Conservation (phyloP, 495 filamentous ascomycete genomes). For the Rhizodiscina lignyota region DNA sequence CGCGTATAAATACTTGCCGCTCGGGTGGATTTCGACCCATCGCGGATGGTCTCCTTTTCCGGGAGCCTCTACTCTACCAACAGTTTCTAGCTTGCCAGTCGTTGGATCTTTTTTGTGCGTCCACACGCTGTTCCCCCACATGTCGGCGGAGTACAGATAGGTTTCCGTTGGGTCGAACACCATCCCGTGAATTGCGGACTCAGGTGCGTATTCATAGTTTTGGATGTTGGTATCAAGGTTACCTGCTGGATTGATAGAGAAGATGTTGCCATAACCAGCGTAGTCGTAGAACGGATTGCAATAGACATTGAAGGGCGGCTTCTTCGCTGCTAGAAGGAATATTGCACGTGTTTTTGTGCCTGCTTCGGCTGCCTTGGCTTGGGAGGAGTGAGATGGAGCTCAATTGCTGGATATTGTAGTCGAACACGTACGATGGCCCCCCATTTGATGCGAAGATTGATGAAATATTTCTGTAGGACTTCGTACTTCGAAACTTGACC, state of each 20-base stretch:
- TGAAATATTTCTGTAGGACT: constrained; percentile 66
- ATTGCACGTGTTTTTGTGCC: constrained; percentile 73
- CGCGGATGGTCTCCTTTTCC: constrained; percentile 56
- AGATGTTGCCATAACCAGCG: constrained; percentile 64
- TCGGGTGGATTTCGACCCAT: constrained; percentile 68
- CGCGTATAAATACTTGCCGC: constrained; percentile 61
- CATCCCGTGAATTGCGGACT: constrained; percentile 77
- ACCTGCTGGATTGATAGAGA: constrained; percentile 47
- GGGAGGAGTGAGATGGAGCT: constrained; percentile 5
- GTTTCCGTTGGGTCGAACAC: constrained; percentile 72
- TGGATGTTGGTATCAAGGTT: constrained; percentile 52
- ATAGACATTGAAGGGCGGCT: constrained; percentile 66
- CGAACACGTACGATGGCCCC: constrained; percentile 35
- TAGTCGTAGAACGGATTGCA: constrained; percentile 77
- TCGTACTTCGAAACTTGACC: constrained; percentile 62
- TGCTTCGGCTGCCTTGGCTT: constrained; percentile 47
- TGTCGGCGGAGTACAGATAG: constrained; percentile 74
- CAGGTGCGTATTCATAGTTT: constrained; percentile 56
- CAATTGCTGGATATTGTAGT: not conserved
- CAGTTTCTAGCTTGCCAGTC: constrained; percentile 44
- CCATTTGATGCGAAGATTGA: constrained; percentile 54
- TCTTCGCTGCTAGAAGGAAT: constrained; percentile 61
- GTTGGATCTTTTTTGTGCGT: constrained; percentile 53
- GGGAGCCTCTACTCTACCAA: constrained; percentile 57
- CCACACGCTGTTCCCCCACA: constrained; percentile 75